A percentile compares a stretch with the other conserved stretches of the same genome.
phyloP scores from a whole-genome alignment of 164 flowering plant species.

The Vitis rotundifolia region DNA sequence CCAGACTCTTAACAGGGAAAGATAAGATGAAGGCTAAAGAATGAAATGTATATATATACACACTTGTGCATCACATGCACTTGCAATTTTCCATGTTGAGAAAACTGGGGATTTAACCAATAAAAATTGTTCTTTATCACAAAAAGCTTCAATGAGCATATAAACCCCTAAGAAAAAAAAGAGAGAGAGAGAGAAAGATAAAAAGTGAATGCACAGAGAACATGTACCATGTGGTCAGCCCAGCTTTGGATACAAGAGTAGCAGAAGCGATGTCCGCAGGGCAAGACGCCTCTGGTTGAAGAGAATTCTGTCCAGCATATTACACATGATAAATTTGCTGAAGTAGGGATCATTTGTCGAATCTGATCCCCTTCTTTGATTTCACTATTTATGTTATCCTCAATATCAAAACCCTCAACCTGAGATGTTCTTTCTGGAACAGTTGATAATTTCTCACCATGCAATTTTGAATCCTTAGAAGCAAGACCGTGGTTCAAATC shows the following conservation, averaged over 20 bases:
- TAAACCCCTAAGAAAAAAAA: background rate
- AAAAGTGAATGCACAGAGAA: constrained; percentile 1
- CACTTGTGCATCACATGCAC: no score
- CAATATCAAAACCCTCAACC: constrained; percentile 17
- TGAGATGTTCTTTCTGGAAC: constrained; percentile 14
- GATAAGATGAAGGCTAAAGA: no score
- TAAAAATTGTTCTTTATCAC: background rate
- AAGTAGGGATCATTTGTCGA: constrained; percentile 23
- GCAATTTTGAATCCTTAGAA: constrained; percentile 15
- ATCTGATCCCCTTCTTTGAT: constrained; percentile 10
- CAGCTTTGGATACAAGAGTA: constrained; percentile 85
- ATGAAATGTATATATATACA: no score
- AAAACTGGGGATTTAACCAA: no score
- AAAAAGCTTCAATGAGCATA: background rate
- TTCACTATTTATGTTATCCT: constrained; percentile 16
- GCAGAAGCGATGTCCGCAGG: constrained; percentile 96
- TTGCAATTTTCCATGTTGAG: no score
- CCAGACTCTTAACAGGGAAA: no score
- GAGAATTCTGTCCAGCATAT: constrained; percentile 94
- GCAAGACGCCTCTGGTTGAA: constrained; percentile 75
- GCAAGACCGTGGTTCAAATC: constrained; percentile 13
- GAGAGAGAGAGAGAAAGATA: background rate
- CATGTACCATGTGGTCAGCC: constrained; percentile 79
- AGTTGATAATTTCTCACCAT: constrained; percentile 15
- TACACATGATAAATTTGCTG: constrained; percentile 74